These are phyloP conservation scores for Hericium erinaceus DNA, from an alignment of 768 basidiomycete genomes.

Conservation along the genomic window DNA sequence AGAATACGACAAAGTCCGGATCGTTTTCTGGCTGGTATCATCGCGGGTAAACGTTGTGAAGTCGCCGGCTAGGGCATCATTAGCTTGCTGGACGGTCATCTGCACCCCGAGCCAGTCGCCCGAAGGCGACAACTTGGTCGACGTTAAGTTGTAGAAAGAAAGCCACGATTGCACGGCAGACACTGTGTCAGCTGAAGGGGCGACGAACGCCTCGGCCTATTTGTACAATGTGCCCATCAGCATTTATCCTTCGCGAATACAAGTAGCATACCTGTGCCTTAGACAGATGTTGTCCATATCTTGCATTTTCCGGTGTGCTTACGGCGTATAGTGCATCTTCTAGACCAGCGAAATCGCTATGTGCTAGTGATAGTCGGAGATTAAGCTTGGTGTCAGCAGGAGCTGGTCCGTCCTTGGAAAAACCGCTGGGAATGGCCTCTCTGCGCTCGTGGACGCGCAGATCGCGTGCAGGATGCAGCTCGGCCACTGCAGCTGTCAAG, in stretches of 20 bases:
- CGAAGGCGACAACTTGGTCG: slow-evolving; percentile 17
- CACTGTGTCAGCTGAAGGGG: slow-evolving; percentile 17
- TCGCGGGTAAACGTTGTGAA: slow-evolving; percentile 21
- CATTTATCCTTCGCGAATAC: background rate
- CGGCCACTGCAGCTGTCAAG: background rate
- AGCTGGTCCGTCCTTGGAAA: slow-evolving; percentile 2
- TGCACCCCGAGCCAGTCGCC: slow-evolving; percentile 21
- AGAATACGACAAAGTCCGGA: slow-evolving; percentile 25
- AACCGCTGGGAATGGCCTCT: background rate
- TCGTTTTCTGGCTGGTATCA: slow-evolving; percentile 12
- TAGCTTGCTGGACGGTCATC: slow-evolving; percentile 20
- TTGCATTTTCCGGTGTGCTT: background rate
- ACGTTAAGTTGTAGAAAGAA: slow-evolving; percentile 14
- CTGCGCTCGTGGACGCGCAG: background rate
- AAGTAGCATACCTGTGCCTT: background rate
- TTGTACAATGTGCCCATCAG: too few species aligned
- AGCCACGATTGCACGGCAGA: slow-evolving; percentile 20
- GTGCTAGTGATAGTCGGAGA: slow-evolving; percentile 1
- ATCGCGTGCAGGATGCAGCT: background rate
- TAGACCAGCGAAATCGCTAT: background rate
- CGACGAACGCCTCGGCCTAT: slow-evolving; percentile 3
- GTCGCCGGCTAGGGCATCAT: slow-evolving; percentile 21
- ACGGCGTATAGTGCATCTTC: background rate
- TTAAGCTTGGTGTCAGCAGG: background rate
- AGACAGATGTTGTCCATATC: slow-evolving; percentile 3